Conservation (phyloP, 164 flowering plant genomes). For the Warburgia ugandensis region DNA sequence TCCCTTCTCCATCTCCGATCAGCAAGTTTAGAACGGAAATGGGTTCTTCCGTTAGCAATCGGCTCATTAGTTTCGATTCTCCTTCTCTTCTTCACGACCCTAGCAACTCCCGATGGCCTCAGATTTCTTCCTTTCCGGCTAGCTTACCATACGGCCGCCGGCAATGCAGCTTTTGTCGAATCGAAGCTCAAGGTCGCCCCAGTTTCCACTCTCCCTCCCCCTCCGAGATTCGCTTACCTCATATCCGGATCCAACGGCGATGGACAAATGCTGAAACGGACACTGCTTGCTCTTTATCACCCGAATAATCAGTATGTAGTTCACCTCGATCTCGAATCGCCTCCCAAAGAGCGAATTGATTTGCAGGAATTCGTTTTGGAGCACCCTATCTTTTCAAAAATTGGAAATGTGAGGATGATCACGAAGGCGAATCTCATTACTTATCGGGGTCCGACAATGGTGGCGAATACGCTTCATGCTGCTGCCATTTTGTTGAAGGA, state of each 20-base stretch:
- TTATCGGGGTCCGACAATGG: constrained; percentile 44
- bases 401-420: constrained; percentile 36
- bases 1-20: constrained; percentile 11
- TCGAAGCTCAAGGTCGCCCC: constrained; percentile 33
- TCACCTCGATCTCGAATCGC: constrained; percentile 36
- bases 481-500: constrained; percentile 37
- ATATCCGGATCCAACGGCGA: constrained; percentile 69
- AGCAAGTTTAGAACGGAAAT: constrained; percentile 43
- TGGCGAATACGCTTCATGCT: constrained; percentile 42
- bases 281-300: constrained; percentile 35
- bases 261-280: constrained; percentile 27
- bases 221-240: constrained; percentile 60
- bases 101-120: constrained; percentile 32
- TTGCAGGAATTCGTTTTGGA: constrained; percentile 17
- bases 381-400: constrained; percentile 20
- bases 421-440: constrained; percentile 36
- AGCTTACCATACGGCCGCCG: constrained; percentile 18
- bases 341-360: constrained; percentile 27
- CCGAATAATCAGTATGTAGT: constrained; percentile 33
- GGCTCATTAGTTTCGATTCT: constrained; percentile 39
- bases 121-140: constrained; percentile 22
- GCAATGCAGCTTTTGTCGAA: constrained; percentile 40
- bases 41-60: constrained; percentile 58
- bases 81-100: constrained; percentile 44
- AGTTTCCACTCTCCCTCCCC: constrained; percentile 34